Evolutionary conservation across 106 monocot genomes (phyloP), one percentile per base, ranked within the genome.

Genomic region (Dioscorea dumetorum): DNA sequence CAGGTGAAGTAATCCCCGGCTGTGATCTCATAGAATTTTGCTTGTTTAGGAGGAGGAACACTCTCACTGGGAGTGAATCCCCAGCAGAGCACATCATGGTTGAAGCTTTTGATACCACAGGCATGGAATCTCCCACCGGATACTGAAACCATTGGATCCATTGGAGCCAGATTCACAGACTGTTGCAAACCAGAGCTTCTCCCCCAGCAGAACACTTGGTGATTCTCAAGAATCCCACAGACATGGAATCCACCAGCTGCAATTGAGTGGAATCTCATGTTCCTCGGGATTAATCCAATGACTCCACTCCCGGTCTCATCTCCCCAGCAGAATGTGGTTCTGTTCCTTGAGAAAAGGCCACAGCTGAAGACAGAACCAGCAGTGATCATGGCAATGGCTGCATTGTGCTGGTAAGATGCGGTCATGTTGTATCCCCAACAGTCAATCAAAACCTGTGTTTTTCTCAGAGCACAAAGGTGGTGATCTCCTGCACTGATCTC

Each of bases 351-450:
- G 53, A 85, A 80, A 12, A 99, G 79, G 16, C 77, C 99, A n/a
- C 99, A 99, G 34, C 87, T 99, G 83, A 99, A 99, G 22, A 75
- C 76, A 3, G 99, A 93, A 3, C 99, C 99, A 1, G 93, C 90
- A 10, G 99, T 87, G 65, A 99, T 75, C 0, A 85, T 65, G 3
- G 64, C 51, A 15, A 93, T 66, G 14, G 19, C 32, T 6, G 65
- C 81, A 0, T 15, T 17, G 49, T 85, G 77, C 8, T 49, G 62
- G 61, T 83, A 82, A 0, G 83, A 75, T 69, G 82, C 63, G 8
- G 99, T 99, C 99, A 99, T 99, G 82, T 99, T 99, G 48, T 99
- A 99, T 6, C 99, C 99, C 99, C 99, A 99, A 77, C 99, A 99
- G 66, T 99, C 99, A 6, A 99, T 77, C 10, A 80, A 18, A 41